A percentile compares a stretch with the other conserved stretches of the same genome.
Conservation (phyloP, 2,329 filamentous ascomycete genomes). For the Xylaria sp. region DNA sequence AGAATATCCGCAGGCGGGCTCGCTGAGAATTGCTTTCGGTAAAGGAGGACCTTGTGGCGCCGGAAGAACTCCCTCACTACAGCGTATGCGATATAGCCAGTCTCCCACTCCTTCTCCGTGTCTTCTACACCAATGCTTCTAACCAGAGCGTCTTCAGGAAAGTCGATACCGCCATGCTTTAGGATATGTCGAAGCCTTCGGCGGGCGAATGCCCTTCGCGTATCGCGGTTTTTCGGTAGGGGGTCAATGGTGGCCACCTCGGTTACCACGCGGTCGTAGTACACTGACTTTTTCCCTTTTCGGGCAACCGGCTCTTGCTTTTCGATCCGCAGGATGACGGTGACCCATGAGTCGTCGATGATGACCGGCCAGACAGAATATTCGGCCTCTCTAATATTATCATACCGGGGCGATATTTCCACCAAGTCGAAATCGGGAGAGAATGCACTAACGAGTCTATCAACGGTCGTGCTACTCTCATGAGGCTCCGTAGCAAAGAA, state of each 20-base stretch:
- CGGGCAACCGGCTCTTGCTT: neutral
- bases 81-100: constrained; percentile 29
- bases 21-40: neutral
- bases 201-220: constrained; percentile 10
- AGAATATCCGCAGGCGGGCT: constrained; percentile 11
- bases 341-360: constrained; percentile 25
- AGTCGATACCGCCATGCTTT: constrained; percentile 24
- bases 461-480: constrained; percentile 6
- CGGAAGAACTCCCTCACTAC: constrained; percentile 31
- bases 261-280: constrained; percentile 19
- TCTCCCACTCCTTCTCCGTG: constrained; percentile 19
- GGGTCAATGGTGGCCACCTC: constrained; percentile 29
- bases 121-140: neutral
- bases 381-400: constrained; percentile 21
- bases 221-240: neutral
- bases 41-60: constrained; percentile 27
- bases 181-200: constrained; percentile 17
- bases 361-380: constrained; percentile 28
- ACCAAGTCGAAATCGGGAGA: neutral
- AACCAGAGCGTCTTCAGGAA: neutral
- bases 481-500: constrained; percentile 21
- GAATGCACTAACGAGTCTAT: constrained; percentile 6
- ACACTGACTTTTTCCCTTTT: neutral
- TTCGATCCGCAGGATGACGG: constrained; percentile 20
- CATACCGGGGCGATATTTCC: constrained; percentile 25